A percentile compares a stretch with the other conserved stretches of the same genome.
These are phyloP conservation scores for Paraconiothyrium brasiliense DNA, from an alignment of 2,329 filamentous ascomycete species.

Conservation along the genomic window DNA sequence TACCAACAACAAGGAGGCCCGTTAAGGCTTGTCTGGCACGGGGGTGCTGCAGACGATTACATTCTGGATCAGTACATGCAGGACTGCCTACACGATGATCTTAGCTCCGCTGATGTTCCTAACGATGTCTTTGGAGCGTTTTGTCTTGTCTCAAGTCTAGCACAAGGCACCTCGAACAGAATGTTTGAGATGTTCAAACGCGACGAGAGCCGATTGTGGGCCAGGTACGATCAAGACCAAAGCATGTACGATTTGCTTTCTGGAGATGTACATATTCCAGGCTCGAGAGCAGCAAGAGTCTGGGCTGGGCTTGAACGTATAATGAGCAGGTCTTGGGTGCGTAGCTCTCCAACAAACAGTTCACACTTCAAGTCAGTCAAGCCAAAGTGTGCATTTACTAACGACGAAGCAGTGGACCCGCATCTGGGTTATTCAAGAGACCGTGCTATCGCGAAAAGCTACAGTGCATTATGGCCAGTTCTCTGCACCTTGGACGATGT, in stretches of 20 bases:
- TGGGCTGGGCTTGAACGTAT: constrained; percentile 26
- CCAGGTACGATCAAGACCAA: constrained; percentile 8
- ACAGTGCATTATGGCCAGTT: constrained; percentile 29
- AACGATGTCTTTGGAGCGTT: constrained; percentile 31
- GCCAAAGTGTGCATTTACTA: neutral
- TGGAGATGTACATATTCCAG: constrained; percentile 12
- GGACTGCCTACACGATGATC: constrained; percentile 8
- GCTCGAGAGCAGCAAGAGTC: constrained; percentile 23
- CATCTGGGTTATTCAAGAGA: constrained; percentile 37
- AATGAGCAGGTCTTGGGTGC: constrained; percentile 24
- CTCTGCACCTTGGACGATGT: constrained; percentile 34
- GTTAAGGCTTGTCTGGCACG: constrained; percentile 20
- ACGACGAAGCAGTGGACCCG: constrained; percentile 27
- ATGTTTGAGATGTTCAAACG: constrained; percentile 18
- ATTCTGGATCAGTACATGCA: constrained; percentile 17
- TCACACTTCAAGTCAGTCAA: neutral
- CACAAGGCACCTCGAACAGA: constrained; percentile 17
- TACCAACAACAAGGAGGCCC: constrained; percentile 15
- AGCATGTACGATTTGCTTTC: constrained; percentile 17
- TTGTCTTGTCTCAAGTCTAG: constrained; percentile 29
- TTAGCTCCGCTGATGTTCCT: constrained; percentile 2
- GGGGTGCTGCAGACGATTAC: constrained; percentile 11
- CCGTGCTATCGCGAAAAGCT: constrained; percentile 30
- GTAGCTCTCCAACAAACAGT: neutral
- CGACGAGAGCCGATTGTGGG: constrained; percentile 14